phyloP scores from a whole-genome alignment of 257 asterid genomes.

The Nicotiana paniculata region DNA sequence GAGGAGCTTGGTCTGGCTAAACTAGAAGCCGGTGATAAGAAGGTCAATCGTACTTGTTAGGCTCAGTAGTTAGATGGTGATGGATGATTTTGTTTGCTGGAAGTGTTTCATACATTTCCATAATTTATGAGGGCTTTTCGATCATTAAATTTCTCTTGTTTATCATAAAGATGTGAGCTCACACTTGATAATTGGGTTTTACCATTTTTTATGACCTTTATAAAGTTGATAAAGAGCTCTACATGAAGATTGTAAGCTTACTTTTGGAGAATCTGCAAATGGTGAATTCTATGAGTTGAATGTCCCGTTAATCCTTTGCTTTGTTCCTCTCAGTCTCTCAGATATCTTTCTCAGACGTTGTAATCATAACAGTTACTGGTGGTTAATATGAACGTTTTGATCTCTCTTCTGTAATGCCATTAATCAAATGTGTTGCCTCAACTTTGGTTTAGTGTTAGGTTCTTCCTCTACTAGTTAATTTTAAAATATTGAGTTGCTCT shows the following conservation, averaged over 20 bases:
- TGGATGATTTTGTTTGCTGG: background rate
- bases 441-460: background rate
- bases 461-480: background rate
- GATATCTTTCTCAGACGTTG: background rate
- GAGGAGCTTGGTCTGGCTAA: slow-evolving; percentile 48
- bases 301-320: background rate
- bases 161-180: background rate
- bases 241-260: background rate
- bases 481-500: too few species aligned
- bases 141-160: background rate
- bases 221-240: background rate
- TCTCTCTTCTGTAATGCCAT: background rate
- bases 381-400: background rate
- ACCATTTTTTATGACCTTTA: background rate
- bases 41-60: background rate
- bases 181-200: background rate
- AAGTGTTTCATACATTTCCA: background rate
- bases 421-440: background rate
- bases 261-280: background rate
- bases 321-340: background rate
- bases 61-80: background rate
- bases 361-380: background rate
- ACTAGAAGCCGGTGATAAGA: slow-evolving; percentile 3
- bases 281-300: background rate
- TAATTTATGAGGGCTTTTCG: background rate